Evolutionary conservation across 2,329 filamentous ascomycete species (phyloP).

Genomic region (Aspergillus ochraceus): DNA sequence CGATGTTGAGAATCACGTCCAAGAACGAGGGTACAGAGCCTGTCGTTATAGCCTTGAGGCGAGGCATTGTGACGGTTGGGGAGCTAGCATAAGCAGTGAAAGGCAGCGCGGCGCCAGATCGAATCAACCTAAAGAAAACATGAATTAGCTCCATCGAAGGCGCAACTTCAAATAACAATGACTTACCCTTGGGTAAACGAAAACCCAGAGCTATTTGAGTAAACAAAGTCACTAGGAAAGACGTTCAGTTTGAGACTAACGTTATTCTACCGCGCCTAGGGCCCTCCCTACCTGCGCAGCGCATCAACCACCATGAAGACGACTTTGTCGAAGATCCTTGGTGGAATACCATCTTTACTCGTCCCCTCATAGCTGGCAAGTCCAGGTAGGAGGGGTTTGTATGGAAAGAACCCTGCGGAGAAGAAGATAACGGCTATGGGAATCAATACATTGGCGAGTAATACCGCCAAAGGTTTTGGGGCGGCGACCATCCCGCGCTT

Average conservation of each 20-base stretch:
- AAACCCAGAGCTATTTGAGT: conserved; percentile 76
- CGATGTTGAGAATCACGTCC: conserved; percentile 93
- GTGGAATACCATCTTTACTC: conserved; percentile 54
- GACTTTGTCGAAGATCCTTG: conserved; percentile 79
- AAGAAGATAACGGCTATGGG: conserved; percentile 74
- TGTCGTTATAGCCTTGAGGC: conserved; percentile 94
- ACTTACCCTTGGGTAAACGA: conserved; percentile 78
- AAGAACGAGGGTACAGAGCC: conserved; percentile 98
- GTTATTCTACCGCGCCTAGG: neutral
- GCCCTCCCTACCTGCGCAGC: conserved; percentile 67
- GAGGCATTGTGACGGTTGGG: conserved; percentile 96
- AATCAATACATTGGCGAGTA: conserved; percentile 73
- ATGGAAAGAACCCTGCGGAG: conserved; percentile 92
- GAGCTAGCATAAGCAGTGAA: conserved; percentile 97
- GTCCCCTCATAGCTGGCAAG: conserved; percentile 65
- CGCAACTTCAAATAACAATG: neutral
- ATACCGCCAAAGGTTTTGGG: conserved; percentile 45
- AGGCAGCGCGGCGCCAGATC: conserved; percentile 77
- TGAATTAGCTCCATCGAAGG: neutral
- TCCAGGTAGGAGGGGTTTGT: conserved; percentile 89
- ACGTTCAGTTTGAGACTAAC: conserved; percentile 17
- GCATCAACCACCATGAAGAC: conserved; percentile 99
- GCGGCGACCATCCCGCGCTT: conserved; percentile 19
- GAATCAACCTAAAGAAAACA: conserved; percentile 66
- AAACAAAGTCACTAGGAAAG: conserved; percentile 81